These are phyloP conservation scores for Neoboletus brunneissimus DNA, from an alignment of 768 basidiomycete genomes.

Conservation along the genomic window DNA sequence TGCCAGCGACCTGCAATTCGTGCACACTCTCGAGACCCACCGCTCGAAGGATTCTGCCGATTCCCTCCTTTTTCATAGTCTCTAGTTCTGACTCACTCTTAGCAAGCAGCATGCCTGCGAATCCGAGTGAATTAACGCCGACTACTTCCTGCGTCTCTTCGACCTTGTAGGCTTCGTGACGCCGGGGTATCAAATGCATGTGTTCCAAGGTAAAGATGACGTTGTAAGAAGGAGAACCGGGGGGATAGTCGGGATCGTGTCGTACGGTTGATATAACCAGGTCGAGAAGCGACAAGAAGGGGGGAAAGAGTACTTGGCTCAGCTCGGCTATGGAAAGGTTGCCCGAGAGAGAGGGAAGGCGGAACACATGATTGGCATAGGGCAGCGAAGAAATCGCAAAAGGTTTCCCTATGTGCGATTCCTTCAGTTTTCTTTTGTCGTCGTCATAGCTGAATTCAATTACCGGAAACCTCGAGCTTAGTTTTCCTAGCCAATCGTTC, in stretches of 20 bases:
- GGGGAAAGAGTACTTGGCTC: conserved; percentile 49
- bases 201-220: conserved; percentile 79
- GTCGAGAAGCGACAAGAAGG: conserved; percentile 74
- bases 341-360: conserved; percentile 34
- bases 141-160: conserved; percentile 54
- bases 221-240: conserved; percentile 76
- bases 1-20: conserved; percentile 58
- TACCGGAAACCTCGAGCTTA: conserved; percentile 46
- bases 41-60: conserved; percentile 57
- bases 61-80: conserved; percentile 59
- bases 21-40: conserved; percentile 69
- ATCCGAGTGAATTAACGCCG: conserved; percentile 84
- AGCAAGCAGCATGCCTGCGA: conserved; percentile 85
- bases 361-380: conserved; percentile 78
- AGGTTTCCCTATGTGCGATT: conserved; percentile 53
- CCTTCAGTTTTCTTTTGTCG: conserved; percentile 1
- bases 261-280: conserved; percentile 72
- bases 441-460: background rate
- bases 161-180: conserved; percentile 55
- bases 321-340: conserved; percentile 39
- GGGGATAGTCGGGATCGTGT: conserved; percentile 58
- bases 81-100: conserved; percentile 78
- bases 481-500: conserved; percentile 63
- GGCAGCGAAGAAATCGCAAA: conserved; percentile 66
- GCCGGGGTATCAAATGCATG: conserved; percentile 82